Evolutionary conservation across 225 moss, liverwort and hornwort species (phyloP).

Genomic region (Sphagnum contortum): DNA sequence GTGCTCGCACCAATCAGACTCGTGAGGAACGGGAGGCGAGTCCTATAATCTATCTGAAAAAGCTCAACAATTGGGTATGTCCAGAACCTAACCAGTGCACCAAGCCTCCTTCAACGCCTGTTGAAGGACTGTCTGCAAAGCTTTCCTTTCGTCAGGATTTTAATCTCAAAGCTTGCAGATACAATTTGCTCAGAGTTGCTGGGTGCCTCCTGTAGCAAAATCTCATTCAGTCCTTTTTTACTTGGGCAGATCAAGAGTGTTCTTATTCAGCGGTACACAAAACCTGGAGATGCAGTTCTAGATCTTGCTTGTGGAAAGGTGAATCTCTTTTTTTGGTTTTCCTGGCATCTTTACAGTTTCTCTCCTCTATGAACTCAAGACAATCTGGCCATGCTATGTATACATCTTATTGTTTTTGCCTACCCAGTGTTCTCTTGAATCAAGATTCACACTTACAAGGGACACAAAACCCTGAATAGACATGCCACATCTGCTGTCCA

Average conservation of each 20-base stretch:
- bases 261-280: slow-evolving; percentile 70
- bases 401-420: no score
- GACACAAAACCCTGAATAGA: no score
- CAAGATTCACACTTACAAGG: no score
- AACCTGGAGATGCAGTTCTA: slow-evolving; percentile 72
- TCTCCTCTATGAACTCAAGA: not conserved
- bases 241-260: slow-evolving; percentile 75
- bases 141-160: no score
- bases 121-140: not conserved
- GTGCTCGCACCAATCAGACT: slow-evolving; percentile 80
- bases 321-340: not conserved
- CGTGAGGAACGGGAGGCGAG: slow-evolving; percentile 95
- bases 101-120: not conserved
- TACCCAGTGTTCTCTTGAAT: no score
- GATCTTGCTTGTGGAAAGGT: slow-evolving; percentile 95
- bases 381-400: no score
- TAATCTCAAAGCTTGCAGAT: no score
- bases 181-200: no score
- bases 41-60: slow-evolving; percentile 93
- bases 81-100: not conserved
- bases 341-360: not conserved
- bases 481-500: no score
- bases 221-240: not conserved
- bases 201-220: no score
- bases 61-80: slow-evolving; percentile 86